phyloP scores from a whole-genome alignment of 2,329 filamentous ascomycete genomes.

The Aureobasidium sp. region DNA sequence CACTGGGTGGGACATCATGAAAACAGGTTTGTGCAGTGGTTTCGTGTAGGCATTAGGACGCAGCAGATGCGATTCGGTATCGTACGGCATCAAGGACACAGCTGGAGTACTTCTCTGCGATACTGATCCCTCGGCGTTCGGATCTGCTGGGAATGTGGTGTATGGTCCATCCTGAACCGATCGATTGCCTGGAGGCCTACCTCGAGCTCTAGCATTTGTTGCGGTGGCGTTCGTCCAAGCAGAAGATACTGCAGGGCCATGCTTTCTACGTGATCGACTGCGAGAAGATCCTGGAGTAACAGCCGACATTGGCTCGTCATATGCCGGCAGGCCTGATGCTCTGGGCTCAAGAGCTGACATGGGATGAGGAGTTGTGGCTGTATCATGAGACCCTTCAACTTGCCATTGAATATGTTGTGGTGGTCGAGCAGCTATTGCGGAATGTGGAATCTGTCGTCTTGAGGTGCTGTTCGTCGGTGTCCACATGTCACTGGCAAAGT shows the following conservation, averaged over 20 bases:
- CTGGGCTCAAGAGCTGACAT: slow-evolving; percentile 69
- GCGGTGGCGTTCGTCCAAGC: slow-evolving; percentile 69
- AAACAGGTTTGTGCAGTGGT: slow-evolving; percentile 18
- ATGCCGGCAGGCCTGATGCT: slow-evolving; percentile 39
- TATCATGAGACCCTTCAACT: slow-evolving; percentile 21
- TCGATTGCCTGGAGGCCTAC: slow-evolving; percentile 69
- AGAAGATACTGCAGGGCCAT: slow-evolving; percentile 83
- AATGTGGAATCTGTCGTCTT: slow-evolving; percentile 33
- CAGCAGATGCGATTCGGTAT: slow-evolving; percentile 23
- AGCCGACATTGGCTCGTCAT: slow-evolving; percentile 63
- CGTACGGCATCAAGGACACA: slow-evolving; percentile 5
- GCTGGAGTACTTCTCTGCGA: slow-evolving; percentile 6
- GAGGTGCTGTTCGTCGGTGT: slow-evolving; percentile 34
- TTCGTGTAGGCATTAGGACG: slow-evolving; percentile 27
- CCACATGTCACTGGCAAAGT: slow-evolving; percentile 47
- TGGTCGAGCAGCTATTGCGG: slow-evolving; percentile 35
- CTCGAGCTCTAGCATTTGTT: slow-evolving; percentile 61
- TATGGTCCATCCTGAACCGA: slow-evolving; percentile 60
- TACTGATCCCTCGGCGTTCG: slow-evolving; percentile 25
- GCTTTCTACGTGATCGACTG: slow-evolving; percentile 54
- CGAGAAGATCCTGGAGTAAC: slow-evolving; percentile 54
- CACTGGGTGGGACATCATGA: slow-evolving; percentile 3
- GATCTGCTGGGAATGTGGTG: slow-evolving; percentile 60
- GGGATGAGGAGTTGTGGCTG: slow-evolving; percentile 53
- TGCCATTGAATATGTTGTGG: slow-evolving; percentile 33